phyloP scores from a whole-genome alignment of 345 rosid species.

The Populus nigra region DNA sequence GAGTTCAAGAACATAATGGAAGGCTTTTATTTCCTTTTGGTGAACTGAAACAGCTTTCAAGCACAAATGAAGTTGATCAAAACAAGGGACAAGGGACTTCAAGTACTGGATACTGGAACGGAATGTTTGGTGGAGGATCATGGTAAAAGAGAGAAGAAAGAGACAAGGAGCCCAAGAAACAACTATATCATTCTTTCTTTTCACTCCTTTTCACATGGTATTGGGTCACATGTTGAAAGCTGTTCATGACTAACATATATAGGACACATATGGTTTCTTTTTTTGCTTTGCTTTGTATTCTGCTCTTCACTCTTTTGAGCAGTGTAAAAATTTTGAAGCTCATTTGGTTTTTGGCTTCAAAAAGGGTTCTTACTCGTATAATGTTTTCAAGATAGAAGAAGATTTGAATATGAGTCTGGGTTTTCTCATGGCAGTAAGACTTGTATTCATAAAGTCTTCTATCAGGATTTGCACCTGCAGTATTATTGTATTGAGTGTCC shows the following conservation, averaged over 20 bases:
- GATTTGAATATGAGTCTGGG: constrained; percentile 3
- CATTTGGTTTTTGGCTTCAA: constrained; percentile 21
- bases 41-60: constrained; percentile 36
- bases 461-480: not conserved
- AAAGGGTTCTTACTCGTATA: not conserved
- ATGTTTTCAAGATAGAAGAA: constrained; percentile 17
- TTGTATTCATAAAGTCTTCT: constrained; percentile 17
- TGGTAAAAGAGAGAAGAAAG: constrained; percentile 15
- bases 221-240: constrained; percentile 6
- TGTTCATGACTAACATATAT: constrained; percentile 18
- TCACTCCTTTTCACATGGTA: not conserved
- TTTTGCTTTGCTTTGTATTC: not conserved
- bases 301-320: constrained; percentile 7
- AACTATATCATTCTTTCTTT: not conserved
- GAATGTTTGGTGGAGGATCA: constrained; percentile 32
- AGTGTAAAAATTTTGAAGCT: constrained; percentile 17
- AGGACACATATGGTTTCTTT: constrained; percentile 10
- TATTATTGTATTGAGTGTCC: not conserved
- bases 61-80: constrained; percentile 34
- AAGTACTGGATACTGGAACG: constrained; percentile 26
- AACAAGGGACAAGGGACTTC: constrained; percentile 40
- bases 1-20: constrained; percentile 40
- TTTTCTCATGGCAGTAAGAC: constrained; percentile 6
- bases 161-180: not conserved
- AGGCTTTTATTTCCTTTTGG: constrained; percentile 46